Evolutionary conservation across 768 basidiomycete genomes (phyloP).

Genomic region (Pholiota conissans): DNA sequence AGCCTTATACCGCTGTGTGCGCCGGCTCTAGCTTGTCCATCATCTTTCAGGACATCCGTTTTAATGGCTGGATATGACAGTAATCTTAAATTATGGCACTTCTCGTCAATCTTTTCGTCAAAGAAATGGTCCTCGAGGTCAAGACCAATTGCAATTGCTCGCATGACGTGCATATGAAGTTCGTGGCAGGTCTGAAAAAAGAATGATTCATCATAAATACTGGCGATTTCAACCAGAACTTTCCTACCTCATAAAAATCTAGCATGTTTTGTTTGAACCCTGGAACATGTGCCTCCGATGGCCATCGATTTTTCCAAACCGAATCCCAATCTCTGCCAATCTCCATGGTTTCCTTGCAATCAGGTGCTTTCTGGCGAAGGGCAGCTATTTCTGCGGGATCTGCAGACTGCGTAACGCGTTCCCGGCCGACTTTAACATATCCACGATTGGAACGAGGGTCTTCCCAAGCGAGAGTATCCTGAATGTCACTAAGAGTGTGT

Average conservation of each 20-base stretch:
- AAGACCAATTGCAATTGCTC: conserved; percentile 82
- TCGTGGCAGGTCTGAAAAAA: conserved; percentile 64
- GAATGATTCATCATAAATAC: conserved; percentile 9
- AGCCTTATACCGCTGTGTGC: conserved; percentile 64
- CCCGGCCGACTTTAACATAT: conserved; percentile 78
- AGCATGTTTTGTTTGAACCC: conserved; percentile 74
- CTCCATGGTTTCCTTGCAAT: conserved; percentile 86
- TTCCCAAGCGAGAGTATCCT: conserved; percentile 76
- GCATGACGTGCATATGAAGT: conserved; percentile 76
- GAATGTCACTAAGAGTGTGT: conserved; percentile 1
- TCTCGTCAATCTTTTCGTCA: conserved; percentile 70
- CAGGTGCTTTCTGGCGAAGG: conserved; percentile 74
- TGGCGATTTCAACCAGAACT: neutral
- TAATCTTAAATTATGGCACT: conserved; percentile 79
- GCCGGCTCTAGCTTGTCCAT: conserved; percentile 79
- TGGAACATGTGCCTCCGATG: conserved; percentile 58
- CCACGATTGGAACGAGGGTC: conserved; percentile 86
- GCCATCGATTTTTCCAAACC: conserved; percentile 82
- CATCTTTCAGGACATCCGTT: conserved; percentile 49
- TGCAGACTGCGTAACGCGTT: conserved; percentile 75
- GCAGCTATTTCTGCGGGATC: conserved; percentile 72
- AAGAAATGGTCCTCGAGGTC: conserved; percentile 75
- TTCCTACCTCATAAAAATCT: conserved; percentile 65
- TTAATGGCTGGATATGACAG: conserved; percentile 82
- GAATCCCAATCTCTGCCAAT: conserved; percentile 85